A percentile compares a stretch with the other conserved stretches of the same genome.
phyloP scores from a whole-genome alignment of 1,284 basidiomycete species.

The Gomphus sp. region DNA sequence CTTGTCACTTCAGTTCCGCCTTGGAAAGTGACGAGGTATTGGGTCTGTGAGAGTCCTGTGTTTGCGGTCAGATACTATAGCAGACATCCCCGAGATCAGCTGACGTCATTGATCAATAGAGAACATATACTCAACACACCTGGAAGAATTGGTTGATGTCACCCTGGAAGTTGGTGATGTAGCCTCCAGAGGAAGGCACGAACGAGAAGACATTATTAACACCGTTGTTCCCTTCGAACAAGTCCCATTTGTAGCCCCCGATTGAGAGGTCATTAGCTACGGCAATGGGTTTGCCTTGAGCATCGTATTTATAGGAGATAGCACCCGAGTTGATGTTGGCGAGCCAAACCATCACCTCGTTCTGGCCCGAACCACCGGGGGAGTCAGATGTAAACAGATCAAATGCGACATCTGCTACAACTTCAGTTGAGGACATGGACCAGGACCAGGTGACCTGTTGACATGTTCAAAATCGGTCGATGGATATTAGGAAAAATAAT shows the following conservation, averaged over 20 bases:
- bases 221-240: conserved; percentile 51
- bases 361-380: conserved; percentile 38
- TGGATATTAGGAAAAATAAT: background rate
- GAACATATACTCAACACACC: too few relatives aligned
- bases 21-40: conserved; percentile 46
- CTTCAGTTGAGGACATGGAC: conserved; percentile 24
- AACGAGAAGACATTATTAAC: conserved; percentile 56
- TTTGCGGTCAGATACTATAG: conserved; percentile 41
- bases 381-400: conserved; percentile 53
- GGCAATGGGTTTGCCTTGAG: conserved; percentile 37
- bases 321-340: conserved; percentile 49
- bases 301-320: conserved; percentile 40
- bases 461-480: background rate
- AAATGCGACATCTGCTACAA: conserved; percentile 48
- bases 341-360: conserved; percentile 66
- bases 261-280: conserved; percentile 34
- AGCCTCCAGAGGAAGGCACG: conserved; percentile 34
- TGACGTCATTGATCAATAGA: too few relatives aligned
- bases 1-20: conserved; percentile 49
- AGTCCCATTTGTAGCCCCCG: conserved; percentile 45
- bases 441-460: conserved; percentile 35
- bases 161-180: conserved; percentile 40
- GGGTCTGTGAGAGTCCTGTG: conserved; percentile 33
- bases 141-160: conserved; percentile 47
- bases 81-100: too few relatives aligned